These are phyloP conservation scores for Lenzites betulinus DNA, from an alignment of 768 basidiomycete species.

Conservation along the genomic window DNA sequence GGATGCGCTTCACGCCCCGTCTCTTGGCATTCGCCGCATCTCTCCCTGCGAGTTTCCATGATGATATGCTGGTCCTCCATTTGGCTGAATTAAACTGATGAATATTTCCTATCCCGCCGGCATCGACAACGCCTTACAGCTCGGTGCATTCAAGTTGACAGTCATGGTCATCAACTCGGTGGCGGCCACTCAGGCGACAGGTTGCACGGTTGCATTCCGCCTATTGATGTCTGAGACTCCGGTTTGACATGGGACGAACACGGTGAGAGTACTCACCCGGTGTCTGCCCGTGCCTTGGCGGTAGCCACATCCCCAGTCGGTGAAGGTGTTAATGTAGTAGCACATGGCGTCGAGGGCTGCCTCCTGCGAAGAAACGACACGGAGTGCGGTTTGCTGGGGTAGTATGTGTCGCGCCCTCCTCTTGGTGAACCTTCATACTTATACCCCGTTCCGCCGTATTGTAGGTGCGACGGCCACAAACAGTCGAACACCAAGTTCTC, in stretches of 20 bases:
- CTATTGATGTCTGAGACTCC: neutral
- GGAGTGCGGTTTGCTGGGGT: too few species aligned
- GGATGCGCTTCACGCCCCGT: neutral
- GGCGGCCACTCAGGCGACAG: constrained; percentile 15
- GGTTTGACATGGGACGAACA: neutral
- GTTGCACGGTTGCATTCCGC: constrained; percentile 4
- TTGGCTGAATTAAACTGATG: neutral
- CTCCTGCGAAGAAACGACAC: neutral
- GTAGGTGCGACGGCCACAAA: too few species aligned
- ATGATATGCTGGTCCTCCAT: constrained; percentile 18
- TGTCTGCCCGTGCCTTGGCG: constrained; percentile 11
- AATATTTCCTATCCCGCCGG: too few species aligned
- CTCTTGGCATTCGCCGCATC: constrained; percentile 4
- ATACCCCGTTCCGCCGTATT: neutral
- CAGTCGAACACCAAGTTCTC: neutral
- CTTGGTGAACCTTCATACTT: neutral
- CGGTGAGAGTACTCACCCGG: neutral
- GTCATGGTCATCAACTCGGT: constrained; percentile 4
- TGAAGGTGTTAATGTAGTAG: constrained; percentile 8
- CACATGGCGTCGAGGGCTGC: neutral
- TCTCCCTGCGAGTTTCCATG: constrained; percentile 1
- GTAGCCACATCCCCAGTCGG: constrained; percentile 15
- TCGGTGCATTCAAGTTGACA: constrained; percentile 10
- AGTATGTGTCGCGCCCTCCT: too few species aligned
- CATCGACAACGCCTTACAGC: neutral